A percentile compares a stretch with the other conserved stretches of the same genome.
Conservation (phyloP, 305 asterid species). For the Fraxinus platypoda region DNA sequence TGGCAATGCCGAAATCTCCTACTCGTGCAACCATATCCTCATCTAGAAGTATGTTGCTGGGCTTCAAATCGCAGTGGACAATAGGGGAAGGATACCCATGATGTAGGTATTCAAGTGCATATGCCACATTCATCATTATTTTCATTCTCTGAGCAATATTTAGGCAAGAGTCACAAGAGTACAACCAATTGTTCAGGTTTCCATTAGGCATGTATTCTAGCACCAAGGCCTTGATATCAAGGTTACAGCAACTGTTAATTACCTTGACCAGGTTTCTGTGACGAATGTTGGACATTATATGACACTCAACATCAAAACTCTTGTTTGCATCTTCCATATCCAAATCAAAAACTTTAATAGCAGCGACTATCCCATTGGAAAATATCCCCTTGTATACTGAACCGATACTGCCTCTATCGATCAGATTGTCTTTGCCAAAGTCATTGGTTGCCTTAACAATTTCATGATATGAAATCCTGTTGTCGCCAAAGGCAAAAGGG, state of each 20-base stretch:
- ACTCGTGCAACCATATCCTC: conserved; percentile 8
- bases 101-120: conserved; percentile 22
- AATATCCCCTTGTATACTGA: neutral
- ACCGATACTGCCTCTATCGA: conserved; percentile 11
- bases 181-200: conserved; percentile 12
- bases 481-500: neutral
- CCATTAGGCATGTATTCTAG: conserved; percentile 19
- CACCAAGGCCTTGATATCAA: conserved; percentile 17
- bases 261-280: conserved; percentile 26
- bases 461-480: conserved; percentile 20
- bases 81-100: neutral
- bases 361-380: neutral
- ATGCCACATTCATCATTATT: conserved; percentile 18
- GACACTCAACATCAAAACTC: conserved; percentile 21
- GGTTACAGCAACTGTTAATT: conserved; percentile 8
- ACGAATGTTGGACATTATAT: conserved; percentile 7
- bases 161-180: neutral
- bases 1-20: conserved; percentile 16
- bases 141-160: neutral
- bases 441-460: conserved; percentile 16
- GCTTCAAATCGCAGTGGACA: conserved; percentile 22
- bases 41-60: conserved; percentile 8
- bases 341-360: neutral
- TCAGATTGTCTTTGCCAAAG: neutral
- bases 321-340: conserved; percentile 10